Evolutionary conservation across 805 yeast species (phyloP), one percentile per base, ranked within the genome.

Genomic region (Candida michaelii): DNA sequence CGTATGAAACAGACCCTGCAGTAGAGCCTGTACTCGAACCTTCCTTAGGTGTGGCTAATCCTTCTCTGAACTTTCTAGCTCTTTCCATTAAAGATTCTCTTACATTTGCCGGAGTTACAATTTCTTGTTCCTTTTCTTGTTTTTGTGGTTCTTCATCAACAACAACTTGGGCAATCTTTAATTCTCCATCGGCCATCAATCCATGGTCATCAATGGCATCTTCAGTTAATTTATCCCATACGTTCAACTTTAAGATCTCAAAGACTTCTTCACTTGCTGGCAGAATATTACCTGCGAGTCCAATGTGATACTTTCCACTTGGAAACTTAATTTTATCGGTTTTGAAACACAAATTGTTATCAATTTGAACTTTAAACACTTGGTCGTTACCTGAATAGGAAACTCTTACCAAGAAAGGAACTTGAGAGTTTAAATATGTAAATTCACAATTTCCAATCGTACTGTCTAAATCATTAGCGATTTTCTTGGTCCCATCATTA

Each of bases 281-380:
- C 30, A 47, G 54, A 2, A 36, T 29, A 14, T 54, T 54, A 1
- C 83, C 85, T 25, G 82, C 65, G 4, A 77, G 62, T 44, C 89
- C 89, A 36, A 84, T 44, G 36, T 62, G 69, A 45, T 75, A 69
- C 25, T 66, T 62, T 10, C 64, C 50, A 1, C 56, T 49, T 24
- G 77, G 77, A 14, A 85, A 55, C 27, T 61, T 55, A 27, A 85
- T 65, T 42, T 76, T 60, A 44, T 77, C 74, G 0, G 89, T 81
- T 59, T 80, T 80, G 60, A 85, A 78, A 55, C 89, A 81, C 43
- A 85, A 68, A 51, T 75, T 79, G 58, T 85, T 85, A 60, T 85
- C 88, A 38, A 83, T 65, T 47, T 85, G 88, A n/a, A 85, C 72
- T 50, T 83, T 82, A 48, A 82, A 69, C 45, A 76, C 60, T 12